phyloP scores from a whole-genome alignment of 2,329 filamentous ascomycete genomes.

The Ophiobolus disseminans region DNA sequence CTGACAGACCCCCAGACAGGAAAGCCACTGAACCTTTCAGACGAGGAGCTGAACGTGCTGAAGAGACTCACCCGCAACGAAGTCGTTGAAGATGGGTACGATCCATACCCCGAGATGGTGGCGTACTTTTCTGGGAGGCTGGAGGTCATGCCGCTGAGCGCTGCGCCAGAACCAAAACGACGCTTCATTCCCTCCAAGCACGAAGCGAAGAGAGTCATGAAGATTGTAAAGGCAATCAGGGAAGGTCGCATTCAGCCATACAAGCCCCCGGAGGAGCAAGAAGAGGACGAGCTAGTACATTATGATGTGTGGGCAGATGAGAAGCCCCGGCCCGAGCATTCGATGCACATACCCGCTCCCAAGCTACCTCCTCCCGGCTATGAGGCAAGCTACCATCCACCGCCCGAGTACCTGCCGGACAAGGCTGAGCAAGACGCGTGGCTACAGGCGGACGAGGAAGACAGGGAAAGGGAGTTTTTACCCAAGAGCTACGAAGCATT shows the following conservation, averaged over 20 bases:
- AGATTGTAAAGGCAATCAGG: conserved; percentile 92
- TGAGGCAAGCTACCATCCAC: conserved; percentile 95
- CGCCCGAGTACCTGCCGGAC: conserved; percentile 89
- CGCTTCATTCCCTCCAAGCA: conserved; percentile 96
- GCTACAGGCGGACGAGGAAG: conserved; percentile 87
- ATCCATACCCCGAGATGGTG: conserved; percentile 91
- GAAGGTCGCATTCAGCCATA: conserved; percentile 94
- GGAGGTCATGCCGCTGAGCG: conserved; percentile 93
- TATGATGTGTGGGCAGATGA: conserved; percentile 98
- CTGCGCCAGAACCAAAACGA: conserved; percentile 93
- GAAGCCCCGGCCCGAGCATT: conserved; percentile 77
- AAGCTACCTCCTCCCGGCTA: conserved; percentile 93
- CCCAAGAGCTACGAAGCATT: conserved; percentile 83
- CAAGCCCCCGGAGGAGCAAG: conserved; percentile 76
- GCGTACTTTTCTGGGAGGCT: conserved; percentile 92
- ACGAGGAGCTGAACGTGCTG: conserved; percentile 87
- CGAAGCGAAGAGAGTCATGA: conserved; percentile 95
- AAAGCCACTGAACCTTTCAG: conserved; percentile 85
- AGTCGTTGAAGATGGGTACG: conserved; percentile 83
- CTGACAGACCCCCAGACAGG: conserved; percentile 93
- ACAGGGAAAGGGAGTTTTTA: conserved; percentile 87
- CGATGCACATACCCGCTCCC: conserved; percentile 94
- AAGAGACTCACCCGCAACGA: conserved; percentile 90
- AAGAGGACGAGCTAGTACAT: conserved; percentile 73
- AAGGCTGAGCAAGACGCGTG: conserved; percentile 83